Conservation (phyloP, 768 basidiomycete genomes). For the Daedalea quercina region DNA sequence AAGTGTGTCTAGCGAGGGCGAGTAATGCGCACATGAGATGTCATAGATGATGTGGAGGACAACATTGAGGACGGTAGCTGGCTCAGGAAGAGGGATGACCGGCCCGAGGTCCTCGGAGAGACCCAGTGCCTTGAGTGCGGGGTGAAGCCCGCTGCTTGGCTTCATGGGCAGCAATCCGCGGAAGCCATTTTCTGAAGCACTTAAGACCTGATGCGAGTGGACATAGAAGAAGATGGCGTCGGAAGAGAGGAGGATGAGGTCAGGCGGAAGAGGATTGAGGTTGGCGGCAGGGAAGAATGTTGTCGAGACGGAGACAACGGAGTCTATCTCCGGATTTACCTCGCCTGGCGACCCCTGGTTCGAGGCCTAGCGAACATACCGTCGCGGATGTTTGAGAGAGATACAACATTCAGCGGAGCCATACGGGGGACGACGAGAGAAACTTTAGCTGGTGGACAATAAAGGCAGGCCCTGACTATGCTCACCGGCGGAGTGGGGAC, state of each 20-base stretch:
- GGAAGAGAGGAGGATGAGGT: slow-evolving; percentile 59
- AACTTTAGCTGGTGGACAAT: too few species aligned
- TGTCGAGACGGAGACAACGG: slow-evolving; percentile 71
- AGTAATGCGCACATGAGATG: slow-evolving; percentile 68
- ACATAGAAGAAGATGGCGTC: slow-evolving; percentile 85
- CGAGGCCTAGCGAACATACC: slow-evolving; percentile 3
- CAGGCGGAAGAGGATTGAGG: slow-evolving; percentile 47
- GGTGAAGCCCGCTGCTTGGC: slow-evolving; percentile 29
- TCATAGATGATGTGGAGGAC: slow-evolving; percentile 69
- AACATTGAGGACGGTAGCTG: slow-evolving; percentile 60
- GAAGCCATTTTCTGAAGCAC: slow-evolving; percentile 60
- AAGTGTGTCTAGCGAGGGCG: slow-evolving; percentile 57
- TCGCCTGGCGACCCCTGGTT: slow-evolving; percentile 10
- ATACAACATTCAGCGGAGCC: too few species aligned
- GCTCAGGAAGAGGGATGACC: slow-evolving; percentile 54
- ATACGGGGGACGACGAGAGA: too few species aligned
- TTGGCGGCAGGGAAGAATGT: slow-evolving; percentile 71
- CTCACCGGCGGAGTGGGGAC: slow-evolving; percentile 20
- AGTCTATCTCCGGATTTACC: slow-evolving; percentile 16
- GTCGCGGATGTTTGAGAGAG: too few species aligned
- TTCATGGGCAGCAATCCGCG: slow-evolving; percentile 45
- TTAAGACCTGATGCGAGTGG: slow-evolving; percentile 51
- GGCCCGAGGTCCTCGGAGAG: slow-evolving; percentile 34
- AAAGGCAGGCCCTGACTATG: not conserved
- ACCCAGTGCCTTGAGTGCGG: slow-evolving; percentile 51